Conservation (phyloP, 768 basidiomycete genomes). For the Myochromella boudieri region DNA sequence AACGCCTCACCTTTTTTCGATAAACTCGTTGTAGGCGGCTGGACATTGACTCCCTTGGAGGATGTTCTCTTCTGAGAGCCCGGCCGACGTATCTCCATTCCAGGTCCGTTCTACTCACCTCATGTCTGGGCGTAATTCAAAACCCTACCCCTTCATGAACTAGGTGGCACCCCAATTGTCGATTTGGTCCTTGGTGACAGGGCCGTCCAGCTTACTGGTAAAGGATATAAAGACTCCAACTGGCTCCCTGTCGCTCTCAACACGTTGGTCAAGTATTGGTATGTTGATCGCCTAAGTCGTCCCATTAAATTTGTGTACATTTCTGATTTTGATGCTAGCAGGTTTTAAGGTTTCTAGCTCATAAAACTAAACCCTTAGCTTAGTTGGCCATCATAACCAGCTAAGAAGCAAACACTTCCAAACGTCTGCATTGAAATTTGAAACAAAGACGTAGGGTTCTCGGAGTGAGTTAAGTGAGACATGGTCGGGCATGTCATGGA, state of each 20-base stretch:
- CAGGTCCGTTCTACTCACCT: background rate
- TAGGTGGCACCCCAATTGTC: constrained; percentile 11
- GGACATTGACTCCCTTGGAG: constrained; percentile 10
- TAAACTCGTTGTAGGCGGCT: constrained; percentile 10
- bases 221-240: constrained; percentile 18
- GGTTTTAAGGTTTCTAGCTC: too few species aligned
- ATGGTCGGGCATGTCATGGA: too few species aligned
- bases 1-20: constrained; percentile 15
- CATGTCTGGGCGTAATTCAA: background rate
- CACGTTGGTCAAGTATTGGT: constrained; percentile 15
- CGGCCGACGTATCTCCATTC: constrained; percentile 16
- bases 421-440: too few species aligned
- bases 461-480: too few species aligned
- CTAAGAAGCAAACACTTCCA: too few species aligned
- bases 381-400: too few species aligned
- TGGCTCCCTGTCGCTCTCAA: constrained; percentile 17
- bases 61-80: constrained; percentile 13
- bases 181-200: constrained; percentile 11
- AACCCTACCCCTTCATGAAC: too few species aligned
- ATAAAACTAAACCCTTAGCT: too few species aligned
- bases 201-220: constrained; percentile 7
- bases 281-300: constrained; percentile 16
- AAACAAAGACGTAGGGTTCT: too few species aligned
- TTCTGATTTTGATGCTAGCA: too few species aligned
- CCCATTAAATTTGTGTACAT: constrained; percentile 15